A percentile compares a stretch with the other conserved stretches of the same genome.
These are phyloP conservation scores for Arthonia radiata DNA, from an alignment of 495 filamentous ascomycete species.

Conservation along the genomic window DNA sequence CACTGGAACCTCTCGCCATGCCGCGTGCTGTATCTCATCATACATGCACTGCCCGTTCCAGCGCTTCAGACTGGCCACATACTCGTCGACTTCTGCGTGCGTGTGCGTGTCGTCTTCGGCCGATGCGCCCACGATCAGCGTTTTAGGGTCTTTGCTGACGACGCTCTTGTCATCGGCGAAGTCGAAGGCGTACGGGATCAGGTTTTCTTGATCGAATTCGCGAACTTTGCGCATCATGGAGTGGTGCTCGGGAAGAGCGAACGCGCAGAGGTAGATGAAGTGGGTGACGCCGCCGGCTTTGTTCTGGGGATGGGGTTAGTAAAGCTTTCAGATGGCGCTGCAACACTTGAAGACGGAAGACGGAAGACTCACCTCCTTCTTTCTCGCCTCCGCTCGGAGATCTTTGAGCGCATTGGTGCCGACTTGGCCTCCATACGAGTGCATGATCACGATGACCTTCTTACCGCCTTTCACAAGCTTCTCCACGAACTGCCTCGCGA, in stretches of 20 bases:
- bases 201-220: constrained; percentile 10
- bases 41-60: constrained; percentile 12
- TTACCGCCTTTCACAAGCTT: constrained; percentile 9
- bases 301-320: too few species aligned
- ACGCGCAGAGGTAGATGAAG: too few species aligned
- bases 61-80: constrained; percentile 9
- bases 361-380: too few species aligned
- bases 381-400: too few species aligned
- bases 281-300: too few species aligned
- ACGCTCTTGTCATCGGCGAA: constrained; percentile 11
- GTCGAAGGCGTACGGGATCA: constrained; percentile 12
- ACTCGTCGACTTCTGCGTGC: constrained; percentile 5
- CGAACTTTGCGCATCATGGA: constrained; percentile 11
- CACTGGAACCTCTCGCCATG: constrained; percentile 16
- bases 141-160: constrained; percentile 8
- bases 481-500: constrained; percentile 8
- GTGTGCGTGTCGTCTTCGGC: background rate
- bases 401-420: constrained; percentile 13
- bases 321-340: too few species aligned
- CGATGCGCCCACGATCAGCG: constrained; percentile 2
- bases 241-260: constrained; percentile 5
- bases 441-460: constrained; percentile 11
- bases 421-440: constrained; percentile 14
- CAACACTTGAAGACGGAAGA: too few species aligned
- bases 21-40: constrained; percentile 6